A percentile compares a stretch with the other conserved stretches of the same genome.
phyloP scores from a whole-genome alignment of 495 filamentous ascomycete genomes.

The Penicillium crystallinum region DNA sequence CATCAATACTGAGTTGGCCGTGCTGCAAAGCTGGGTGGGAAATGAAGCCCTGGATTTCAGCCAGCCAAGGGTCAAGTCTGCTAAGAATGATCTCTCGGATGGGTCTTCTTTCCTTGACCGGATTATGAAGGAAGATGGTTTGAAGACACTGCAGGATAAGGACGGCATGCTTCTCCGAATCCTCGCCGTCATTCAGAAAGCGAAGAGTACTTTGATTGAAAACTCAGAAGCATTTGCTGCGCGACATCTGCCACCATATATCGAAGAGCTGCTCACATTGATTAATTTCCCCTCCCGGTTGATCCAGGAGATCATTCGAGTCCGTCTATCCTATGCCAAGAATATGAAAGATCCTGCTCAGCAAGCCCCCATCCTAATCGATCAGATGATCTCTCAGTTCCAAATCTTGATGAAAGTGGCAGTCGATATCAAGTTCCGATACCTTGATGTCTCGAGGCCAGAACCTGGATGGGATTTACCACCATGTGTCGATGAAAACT shows the following conservation, averaged over 20 bases:
- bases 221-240: constrained; percentile 83
- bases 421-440: constrained; percentile 85
- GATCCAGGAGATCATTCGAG: constrained; percentile 92
- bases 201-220: constrained; percentile 83
- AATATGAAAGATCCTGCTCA: constrained; percentile 89
- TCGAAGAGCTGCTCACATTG: constrained; percentile 89
- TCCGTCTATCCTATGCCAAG: constrained; percentile 85
- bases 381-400: constrained; percentile 96
- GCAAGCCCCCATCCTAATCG: constrained; percentile 83
- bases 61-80: constrained; percentile 44
- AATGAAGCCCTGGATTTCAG: constrained; percentile 92
- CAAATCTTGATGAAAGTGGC: constrained; percentile 88
- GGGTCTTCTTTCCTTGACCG: constrained; percentile 91
- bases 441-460: constrained; percentile 73
- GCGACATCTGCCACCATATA: constrained; percentile 91
- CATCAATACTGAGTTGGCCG: constrained; percentile 88
- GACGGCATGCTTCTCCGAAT: constrained; percentile 82
- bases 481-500: constrained; percentile 93
- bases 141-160: constrained; percentile 80
- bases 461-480: constrained; percentile 94
- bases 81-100: constrained; percentile 65
- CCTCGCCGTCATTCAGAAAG: constrained; percentile 80
- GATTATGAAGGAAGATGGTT: constrained; percentile 95
- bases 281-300: constrained; percentile 96
- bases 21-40: constrained; percentile 92